Evolutionary conservation across 805 yeast genomes (phyloP), one percentile per base, ranked within the genome.

Genomic region (Yamadazyma akitaensis): DNA sequence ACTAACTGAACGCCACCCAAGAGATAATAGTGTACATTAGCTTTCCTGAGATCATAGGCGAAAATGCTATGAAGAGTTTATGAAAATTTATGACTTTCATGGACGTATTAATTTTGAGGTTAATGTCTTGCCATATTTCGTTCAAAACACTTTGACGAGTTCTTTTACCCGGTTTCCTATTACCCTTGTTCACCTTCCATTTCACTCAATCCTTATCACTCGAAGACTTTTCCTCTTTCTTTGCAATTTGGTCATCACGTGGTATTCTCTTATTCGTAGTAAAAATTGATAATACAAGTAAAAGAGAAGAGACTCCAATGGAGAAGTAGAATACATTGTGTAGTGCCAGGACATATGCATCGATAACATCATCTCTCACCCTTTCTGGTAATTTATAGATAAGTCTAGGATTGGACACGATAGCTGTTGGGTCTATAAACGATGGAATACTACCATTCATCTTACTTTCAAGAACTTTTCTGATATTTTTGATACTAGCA

Each of bases 241-340:
- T 48, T 14, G 48, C 49, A 33, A 60, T 49, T 32, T 61, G 56
- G n/a, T 49, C 45, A 35, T 61, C 58, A 38, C 58, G 62, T 0
- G 82, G 82, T 21, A 77, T 55, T 44, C 62, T 65, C 40, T 64
- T 62, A 53, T 69, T 71, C 11, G 81, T 72, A 41, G 70, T 62
- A 48, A 75, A 68, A 0, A 72, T 5, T 0, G 67, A 48, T 6
- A 56, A 47, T 0, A 77, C 36, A 7, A 74, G 57, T 2, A 68
- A 54, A 12, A 65, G 31, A 9, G 58, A 51, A 1, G 73, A 58
- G 13, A 70, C 56, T 0, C 69, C 80, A 14, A 76, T 49, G 13
- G 65, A 59, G 43, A 71, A 59, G 58, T 67, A 73, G 48, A 68
- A 76, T 1, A 70, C 72, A 50, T 70, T 68, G 38, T 61, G 58